Conservation (phyloP, 2,329 filamentous ascomycete species). For the Colletotrichum truncatum region DNA sequence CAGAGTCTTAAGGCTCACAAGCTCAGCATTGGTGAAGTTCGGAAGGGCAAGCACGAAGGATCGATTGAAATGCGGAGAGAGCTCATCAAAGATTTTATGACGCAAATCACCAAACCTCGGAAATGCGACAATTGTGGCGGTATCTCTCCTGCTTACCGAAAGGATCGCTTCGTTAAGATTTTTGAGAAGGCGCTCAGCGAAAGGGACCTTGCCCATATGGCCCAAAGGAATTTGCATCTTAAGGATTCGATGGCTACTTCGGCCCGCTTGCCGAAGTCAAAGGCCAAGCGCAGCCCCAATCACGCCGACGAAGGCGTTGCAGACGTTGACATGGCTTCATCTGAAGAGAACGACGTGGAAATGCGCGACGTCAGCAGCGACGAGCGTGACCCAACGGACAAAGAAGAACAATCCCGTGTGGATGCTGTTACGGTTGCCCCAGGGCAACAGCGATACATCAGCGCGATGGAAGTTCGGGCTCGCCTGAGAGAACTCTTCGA, state of each 20-base stretch:
- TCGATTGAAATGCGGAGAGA: constrained; percentile 79
- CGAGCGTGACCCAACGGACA: constrained; percentile 54
- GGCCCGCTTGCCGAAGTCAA: constrained; percentile 35
- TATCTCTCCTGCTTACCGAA: constrained; percentile 84
- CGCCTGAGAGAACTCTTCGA: constrained; percentile 83
- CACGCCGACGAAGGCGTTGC: constrained; percentile 76
- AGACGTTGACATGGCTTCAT: constrained; percentile 65
- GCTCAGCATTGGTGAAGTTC: constrained; percentile 56
- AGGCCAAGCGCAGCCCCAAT: constrained; percentile 39
- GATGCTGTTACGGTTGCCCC: constrained; percentile 45
- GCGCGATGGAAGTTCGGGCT: constrained; percentile 83
- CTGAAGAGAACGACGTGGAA: constrained; percentile 51
- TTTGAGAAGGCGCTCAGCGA: constrained; percentile 82
- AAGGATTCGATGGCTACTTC: constrained; percentile 71
- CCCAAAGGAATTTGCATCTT: constrained; percentile 71
- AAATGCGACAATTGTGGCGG: constrained; percentile 75
- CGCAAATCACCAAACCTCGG: constrained; percentile 73
- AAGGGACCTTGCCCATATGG: constrained; percentile 83
- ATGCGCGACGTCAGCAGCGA: constrained; percentile 55
- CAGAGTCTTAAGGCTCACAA: constrained; percentile 72
- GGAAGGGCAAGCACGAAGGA: constrained; percentile 82
- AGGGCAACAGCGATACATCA: constrained; percentile 77
- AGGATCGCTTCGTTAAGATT: constrained; percentile 92
- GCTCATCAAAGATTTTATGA: constrained; percentile 84
- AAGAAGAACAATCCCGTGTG: constrained; percentile 40